Evolutionary conservation across 108 stramenopile genomes (phyloP).

Genomic region (Fragilaria radians): DNA sequence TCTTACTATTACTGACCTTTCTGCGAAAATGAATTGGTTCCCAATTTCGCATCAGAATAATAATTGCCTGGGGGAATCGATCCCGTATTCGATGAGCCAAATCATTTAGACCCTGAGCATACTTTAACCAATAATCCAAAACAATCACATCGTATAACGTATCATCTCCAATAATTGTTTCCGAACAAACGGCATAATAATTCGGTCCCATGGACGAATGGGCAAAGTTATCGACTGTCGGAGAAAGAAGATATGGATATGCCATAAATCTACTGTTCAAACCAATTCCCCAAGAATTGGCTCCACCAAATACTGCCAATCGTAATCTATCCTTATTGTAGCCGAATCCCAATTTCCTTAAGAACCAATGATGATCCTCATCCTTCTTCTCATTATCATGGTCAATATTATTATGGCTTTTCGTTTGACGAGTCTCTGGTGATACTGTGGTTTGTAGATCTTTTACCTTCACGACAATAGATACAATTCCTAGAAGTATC

Average conservation of each 20-base stretch:
- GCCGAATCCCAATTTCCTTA: neutral
- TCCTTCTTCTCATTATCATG: no score
- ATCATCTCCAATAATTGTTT: slow-evolving; percentile 9
- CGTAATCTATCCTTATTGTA: neutral
- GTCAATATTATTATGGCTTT: no score
- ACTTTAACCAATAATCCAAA: slow-evolving; percentile 1
- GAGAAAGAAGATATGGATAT: slow-evolving; percentile 4
- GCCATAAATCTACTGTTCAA: neutral
- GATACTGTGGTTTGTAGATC: no score
- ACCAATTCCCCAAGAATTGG: slow-evolving; percentile 7
- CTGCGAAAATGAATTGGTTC: neutral
- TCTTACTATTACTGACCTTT: neutral
- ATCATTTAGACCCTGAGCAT: neutral
- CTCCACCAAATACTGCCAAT: slow-evolving; percentile 2
- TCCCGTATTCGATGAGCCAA: neutral
- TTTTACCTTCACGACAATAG: no score
- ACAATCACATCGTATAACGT: slow-evolving; percentile 8
- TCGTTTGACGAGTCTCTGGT: no score
- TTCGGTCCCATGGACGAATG: slow-evolving; percentile 2
- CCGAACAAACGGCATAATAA: slow-evolving; percentile 4
- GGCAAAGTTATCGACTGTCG: slow-evolving; percentile 3
- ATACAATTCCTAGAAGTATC: no score
- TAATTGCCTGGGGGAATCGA: slow-evolving; percentile 4
- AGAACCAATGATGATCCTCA: no score
- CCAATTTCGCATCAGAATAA: slow-evolving; percentile 8